Conservation (phyloP, 345 rosid genomes). For the Aquilaria yunnanensis region DNA sequence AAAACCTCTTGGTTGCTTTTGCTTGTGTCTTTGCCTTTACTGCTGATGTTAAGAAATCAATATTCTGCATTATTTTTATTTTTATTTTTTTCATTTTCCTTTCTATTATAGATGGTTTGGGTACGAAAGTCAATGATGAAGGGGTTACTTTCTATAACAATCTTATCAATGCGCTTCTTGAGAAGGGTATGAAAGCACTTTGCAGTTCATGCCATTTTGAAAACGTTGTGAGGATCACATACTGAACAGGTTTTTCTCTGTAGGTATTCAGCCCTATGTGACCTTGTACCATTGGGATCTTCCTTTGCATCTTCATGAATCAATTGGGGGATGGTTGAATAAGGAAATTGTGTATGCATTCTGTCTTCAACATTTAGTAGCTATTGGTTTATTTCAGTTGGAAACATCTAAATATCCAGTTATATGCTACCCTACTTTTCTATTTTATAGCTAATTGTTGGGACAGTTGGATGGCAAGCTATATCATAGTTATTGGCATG, state of each 20-base stretch:
- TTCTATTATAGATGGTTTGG: slow-evolving; percentile 54
- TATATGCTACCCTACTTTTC: too few relatives aligned
- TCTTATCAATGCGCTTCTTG: slow-evolving; percentile 55
- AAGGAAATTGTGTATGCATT: slow-evolving; percentile 69
- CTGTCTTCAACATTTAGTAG: not conserved
- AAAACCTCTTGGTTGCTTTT: not conserved
- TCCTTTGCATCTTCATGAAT: slow-evolving; percentile 74
- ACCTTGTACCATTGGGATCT: slow-evolving; percentile 95
- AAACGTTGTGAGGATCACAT: slow-evolving; percentile 2
- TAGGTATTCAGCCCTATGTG: slow-evolving; percentile 64
- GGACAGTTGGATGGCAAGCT: too few relatives aligned
- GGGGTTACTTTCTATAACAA: slow-evolving; percentile 63
- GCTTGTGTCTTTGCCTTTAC: not conserved
- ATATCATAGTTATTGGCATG: too few relatives aligned
- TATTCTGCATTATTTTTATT: not conserved
- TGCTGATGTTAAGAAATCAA: slow-evolving; percentile 1
- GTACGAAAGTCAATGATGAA: slow-evolving; percentile 51
- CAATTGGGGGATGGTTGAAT: slow-evolving; percentile 74
- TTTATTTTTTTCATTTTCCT: not conserved
- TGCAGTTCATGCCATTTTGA: slow-evolving; percentile 11
- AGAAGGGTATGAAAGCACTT: slow-evolving; percentile 43
- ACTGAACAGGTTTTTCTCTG: slow-evolving; percentile 11
- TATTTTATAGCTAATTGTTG: too few relatives aligned
- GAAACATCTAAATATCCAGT: too few relatives aligned
- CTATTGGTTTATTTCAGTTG: too few relatives aligned